Conservation (phyloP, 2,329 filamentous ascomycete genomes). For the Alternaria postmessia region DNA sequence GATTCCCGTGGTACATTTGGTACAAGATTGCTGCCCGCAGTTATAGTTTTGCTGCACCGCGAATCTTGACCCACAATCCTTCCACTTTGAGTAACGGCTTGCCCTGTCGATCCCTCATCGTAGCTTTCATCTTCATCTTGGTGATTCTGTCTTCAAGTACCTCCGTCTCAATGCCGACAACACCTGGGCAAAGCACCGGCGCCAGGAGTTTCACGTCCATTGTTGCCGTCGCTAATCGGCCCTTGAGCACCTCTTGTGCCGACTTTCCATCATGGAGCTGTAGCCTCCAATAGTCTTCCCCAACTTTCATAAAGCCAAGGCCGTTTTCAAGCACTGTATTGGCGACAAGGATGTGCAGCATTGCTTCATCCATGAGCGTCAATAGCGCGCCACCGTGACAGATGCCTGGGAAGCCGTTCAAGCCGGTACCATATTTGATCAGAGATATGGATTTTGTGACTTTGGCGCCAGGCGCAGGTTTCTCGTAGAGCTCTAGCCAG, state of each 20-base stretch:
- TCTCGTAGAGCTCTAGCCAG: constrained; percentile 33
- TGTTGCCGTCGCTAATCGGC: constrained; percentile 31
- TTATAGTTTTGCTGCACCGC: constrained; percentile 28
- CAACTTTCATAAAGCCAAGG: constrained; percentile 14
- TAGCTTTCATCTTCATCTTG: constrained; percentile 31
- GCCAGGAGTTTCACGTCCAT: constrained; percentile 33
- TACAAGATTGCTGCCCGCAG: background rate
- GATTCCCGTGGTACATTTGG: background rate
- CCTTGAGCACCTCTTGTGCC: constrained; percentile 25
- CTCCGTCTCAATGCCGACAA: constrained; percentile 36
- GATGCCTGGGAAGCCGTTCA: constrained; percentile 72
- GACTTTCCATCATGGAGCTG: constrained; percentile 15
- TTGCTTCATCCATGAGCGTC: constrained; percentile 71
- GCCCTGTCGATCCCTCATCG: constrained; percentile 37
- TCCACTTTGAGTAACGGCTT: constrained; percentile 30
- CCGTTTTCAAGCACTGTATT: constrained; percentile 18
- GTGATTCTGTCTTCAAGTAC: constrained; percentile 28
- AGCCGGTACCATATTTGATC: constrained; percentile 29
- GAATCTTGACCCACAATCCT: constrained; percentile 32
- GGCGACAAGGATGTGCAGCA: constrained; percentile 29
- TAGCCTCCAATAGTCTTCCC: constrained; percentile 9
- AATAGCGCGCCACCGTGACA: constrained; percentile 74
- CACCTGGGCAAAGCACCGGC: constrained; percentile 33
- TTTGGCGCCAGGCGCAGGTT: constrained; percentile 22
- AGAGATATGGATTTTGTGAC: constrained; percentile 27